Percentiles rank a stretch among this genome's conserved stretches.
Conservation (phyloP, 257 asterid genomes). For the Scutellaria baicalensis region DNA sequence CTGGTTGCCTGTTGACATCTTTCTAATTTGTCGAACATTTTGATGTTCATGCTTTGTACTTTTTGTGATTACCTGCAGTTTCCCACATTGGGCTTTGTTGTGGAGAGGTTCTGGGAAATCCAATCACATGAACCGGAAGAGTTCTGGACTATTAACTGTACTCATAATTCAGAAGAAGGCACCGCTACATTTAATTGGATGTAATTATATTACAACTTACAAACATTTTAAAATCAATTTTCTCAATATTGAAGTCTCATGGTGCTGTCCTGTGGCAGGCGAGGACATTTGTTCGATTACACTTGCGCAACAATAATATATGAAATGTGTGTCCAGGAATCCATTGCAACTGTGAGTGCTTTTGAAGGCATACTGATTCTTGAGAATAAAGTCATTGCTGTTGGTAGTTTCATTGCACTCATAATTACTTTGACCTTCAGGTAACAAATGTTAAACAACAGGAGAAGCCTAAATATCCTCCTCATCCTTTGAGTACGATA, state of each 20-base stretch:
- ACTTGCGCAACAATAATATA: slow-evolving; percentile 76
- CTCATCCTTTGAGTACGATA: slow-evolving; percentile 87
- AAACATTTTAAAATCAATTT: background rate
- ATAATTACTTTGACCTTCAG: slow-evolving; percentile 30
- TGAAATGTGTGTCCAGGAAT: slow-evolving; percentile 87
- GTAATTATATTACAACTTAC: slow-evolving; percentile 44
- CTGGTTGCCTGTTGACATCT: too few species aligned
- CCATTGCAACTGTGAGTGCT: slow-evolving; percentile 82
- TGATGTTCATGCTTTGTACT: slow-evolving; percentile 5
- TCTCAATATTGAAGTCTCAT: slow-evolving; percentile 9
- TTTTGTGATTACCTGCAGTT: slow-evolving; percentile 48
- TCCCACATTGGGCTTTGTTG: slow-evolving; percentile 93
- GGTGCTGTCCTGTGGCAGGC: slow-evolving; percentile 50
- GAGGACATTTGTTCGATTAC: slow-evolving; percentile 93
- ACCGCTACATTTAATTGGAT: slow-evolving; percentile 77
- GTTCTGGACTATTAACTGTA: slow-evolving; percentile 91
- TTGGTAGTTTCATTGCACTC: slow-evolving; percentile 10
- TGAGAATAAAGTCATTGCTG: background rate
- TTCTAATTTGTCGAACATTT: too few species aligned
- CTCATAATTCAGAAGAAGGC: slow-evolving; percentile 86
- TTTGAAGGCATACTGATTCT: slow-evolving; percentile 7
- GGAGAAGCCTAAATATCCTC: slow-evolving; percentile 84
- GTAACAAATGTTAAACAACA: slow-evolving; percentile 70
- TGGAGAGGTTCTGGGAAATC: slow-evolving; percentile 95
- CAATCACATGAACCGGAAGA: slow-evolving; percentile 97